A percentile compares a stretch with the other conserved stretches of the same genome.
Evolutionary conservation across 1,139 yeast genomes (phyloP).

Genomic region (Debaryomycetaceae sp.): DNA sequence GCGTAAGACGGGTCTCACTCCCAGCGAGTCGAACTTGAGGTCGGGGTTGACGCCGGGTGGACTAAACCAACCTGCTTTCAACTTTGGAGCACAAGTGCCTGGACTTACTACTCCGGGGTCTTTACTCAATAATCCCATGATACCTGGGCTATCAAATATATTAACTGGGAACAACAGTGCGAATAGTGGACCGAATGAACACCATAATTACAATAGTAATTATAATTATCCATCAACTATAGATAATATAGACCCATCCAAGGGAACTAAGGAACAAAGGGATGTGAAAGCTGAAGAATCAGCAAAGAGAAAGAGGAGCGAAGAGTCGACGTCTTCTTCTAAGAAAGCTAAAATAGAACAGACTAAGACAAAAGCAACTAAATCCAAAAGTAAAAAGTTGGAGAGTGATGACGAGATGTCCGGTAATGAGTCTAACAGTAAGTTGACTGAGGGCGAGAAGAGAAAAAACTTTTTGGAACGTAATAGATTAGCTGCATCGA

Average conservation of each 20-base stretch:
- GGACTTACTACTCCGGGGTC: conserved; percentile 47
- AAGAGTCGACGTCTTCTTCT: not conserved
- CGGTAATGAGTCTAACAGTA: not conserved
- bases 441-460: conserved; percentile 45
- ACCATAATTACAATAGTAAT: not conserved
- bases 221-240: not conserved
- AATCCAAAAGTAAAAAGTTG: not conserved
- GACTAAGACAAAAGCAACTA: conserved; percentile 2
- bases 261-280: not conserved
- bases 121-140: conserved; percentile 40
- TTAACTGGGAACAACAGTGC: conserved; percentile 23
- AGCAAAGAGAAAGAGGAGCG: conserved; percentile 1
- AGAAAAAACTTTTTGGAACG: conserved; percentile 83
- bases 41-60: conserved; percentile 59
- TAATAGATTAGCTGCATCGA: conserved; percentile 91
- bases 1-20: conserved; percentile 61
- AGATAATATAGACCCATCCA: not conserved
- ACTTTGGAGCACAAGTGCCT: conserved; percentile 32
- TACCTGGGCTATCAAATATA: conserved; percentile 44
- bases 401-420: not conserved
- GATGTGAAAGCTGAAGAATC: not conserved
- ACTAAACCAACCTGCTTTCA: conserved; percentile 21
- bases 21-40: conserved; percentile 64
- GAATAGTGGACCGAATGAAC: not conserved
- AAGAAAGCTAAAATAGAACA: conserved; percentile 2